phyloP scores from a whole-genome alignment of 306 rosid genomes.

The Quercus agrifolia region DNA sequence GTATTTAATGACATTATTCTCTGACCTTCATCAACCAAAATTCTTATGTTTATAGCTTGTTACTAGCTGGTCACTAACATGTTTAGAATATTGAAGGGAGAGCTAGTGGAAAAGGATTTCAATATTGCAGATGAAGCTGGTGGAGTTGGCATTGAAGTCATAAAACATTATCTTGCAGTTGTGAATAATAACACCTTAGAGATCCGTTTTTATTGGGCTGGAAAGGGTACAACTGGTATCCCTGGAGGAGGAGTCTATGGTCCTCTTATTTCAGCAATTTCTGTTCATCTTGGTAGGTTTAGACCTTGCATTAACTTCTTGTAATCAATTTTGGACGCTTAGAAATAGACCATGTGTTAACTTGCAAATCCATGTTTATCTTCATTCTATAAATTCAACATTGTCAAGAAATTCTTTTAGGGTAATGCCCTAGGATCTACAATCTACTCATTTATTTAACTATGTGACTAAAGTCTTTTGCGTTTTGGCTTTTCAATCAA shows the following conservation, averaged over 20 bases:
- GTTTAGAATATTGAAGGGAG: conserved; percentile 20
- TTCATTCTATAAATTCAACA: no score
- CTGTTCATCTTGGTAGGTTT: conserved; percentile 25
- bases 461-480: no score
- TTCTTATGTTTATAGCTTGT: not conserved
- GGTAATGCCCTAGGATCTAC: no score
- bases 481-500: no score
- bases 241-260: conserved; percentile 37
- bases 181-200: conserved; percentile 26
- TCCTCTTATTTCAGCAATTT: conserved; percentile 50
- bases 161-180: not conserved
- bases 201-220: conserved; percentile 45
- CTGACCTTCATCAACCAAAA: not conserved
- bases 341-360: no score
- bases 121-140: conserved; percentile 37
- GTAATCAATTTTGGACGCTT: no score
- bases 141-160: conserved; percentile 15
- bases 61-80: not conserved
- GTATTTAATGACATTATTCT: not conserved
- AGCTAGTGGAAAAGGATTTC: conserved; percentile 31
- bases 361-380: no score
- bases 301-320: no score
- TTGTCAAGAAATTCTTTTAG: no score
- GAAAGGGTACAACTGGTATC: conserved; percentile 39
- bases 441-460: no score